Percentiles rank a stretch among this genome's conserved stretches.
Evolutionary conservation across 257 asterid genomes (phyloP).

Genomic region (Solanum neorickii): DNA sequence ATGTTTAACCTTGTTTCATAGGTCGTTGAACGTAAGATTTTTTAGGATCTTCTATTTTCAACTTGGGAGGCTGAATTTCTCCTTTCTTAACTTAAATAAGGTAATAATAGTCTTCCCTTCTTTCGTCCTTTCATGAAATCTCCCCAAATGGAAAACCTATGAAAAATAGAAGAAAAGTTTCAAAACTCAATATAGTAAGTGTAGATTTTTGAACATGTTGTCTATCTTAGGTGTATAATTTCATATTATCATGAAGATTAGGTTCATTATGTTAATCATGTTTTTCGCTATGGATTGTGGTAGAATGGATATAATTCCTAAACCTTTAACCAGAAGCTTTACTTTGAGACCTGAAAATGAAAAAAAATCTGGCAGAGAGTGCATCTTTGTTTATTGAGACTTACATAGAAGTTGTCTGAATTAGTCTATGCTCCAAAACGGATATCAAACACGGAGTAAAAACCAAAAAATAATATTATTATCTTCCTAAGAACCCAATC

Average conservation of each 20-base stretch:
- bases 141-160: slow-evolving; percentile 94
- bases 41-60: slow-evolving; percentile 96
- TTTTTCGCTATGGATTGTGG: background rate
- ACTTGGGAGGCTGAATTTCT: slow-evolving; percentile 91
- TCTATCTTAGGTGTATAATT: background rate
- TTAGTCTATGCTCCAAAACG: background rate
- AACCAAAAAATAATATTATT: background rate
- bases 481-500: background rate
- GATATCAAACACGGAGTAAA: background rate
- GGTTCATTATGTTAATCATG: background rate
- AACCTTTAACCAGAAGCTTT: background rate
- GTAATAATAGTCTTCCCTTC: slow-evolving; percentile 33
- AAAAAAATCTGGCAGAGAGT: background rate
- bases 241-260: background rate
- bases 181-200: background rate
- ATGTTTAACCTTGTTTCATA: slow-evolving; percentile 47
- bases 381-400: background rate
- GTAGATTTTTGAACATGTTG: background rate
- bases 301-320: background rate
- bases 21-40: slow-evolving; percentile 95
- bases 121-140: slow-evolving; percentile 95
- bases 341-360: background rate
- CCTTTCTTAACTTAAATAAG: slow-evolving; percentile 67
- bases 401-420: background rate
- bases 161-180: background rate